Percentiles rank a stretch among this genome's conserved stretches.
Conservation (phyloP, 2,329 filamentous ascomycete species). For the Neonectria neomacrospora region DNA sequence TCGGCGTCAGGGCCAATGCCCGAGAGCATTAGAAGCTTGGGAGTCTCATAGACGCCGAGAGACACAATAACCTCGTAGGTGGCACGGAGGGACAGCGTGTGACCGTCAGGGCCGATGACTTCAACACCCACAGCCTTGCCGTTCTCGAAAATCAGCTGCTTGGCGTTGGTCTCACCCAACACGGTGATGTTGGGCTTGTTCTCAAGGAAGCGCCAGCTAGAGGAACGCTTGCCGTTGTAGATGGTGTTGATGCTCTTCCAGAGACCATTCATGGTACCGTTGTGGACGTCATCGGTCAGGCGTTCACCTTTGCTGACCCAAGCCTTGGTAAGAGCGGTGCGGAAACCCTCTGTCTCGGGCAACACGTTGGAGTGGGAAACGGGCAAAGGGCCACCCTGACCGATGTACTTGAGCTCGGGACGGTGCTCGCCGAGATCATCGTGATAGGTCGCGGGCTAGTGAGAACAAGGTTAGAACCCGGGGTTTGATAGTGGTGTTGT, state of each 20-base stretch:
- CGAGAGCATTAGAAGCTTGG: slow-evolving; percentile 72
- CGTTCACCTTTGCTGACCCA: slow-evolving; percentile 64
- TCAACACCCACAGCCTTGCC: slow-evolving; percentile 58
- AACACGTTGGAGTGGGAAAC: slow-evolving; percentile 66
- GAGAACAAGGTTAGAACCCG: not conserved
- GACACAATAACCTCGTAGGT: slow-evolving; percentile 60
- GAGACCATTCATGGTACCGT: slow-evolving; percentile 65
- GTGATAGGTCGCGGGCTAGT: slow-evolving; percentile 62
- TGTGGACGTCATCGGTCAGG: slow-evolving; percentile 65
- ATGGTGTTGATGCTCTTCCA: slow-evolving; percentile 65
- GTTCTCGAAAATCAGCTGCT: slow-evolving; percentile 63
- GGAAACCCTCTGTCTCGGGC: slow-evolving; percentile 62
- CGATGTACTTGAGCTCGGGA: slow-evolving; percentile 61
- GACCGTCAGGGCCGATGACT: slow-evolving; percentile 51
- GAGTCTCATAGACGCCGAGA: slow-evolving; percentile 69
- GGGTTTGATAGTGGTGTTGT: no score
- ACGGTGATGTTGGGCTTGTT: slow-evolving; percentile 67
- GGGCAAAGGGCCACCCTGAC: slow-evolving; percentile 61
- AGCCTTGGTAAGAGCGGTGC: slow-evolving; percentile 59
- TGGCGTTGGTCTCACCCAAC: slow-evolving; percentile 59
- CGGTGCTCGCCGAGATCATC: slow-evolving; percentile 62
- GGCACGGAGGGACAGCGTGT: slow-evolving; percentile 48
- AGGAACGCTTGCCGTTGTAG: slow-evolving; percentile 66
- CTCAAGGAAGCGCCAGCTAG: slow-evolving; percentile 61
- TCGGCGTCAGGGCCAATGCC: slow-evolving; percentile 68